Percentiles rank a stretch among this genome's conserved stretches.
Evolutionary conservation across 73 alveolate genomes (phyloP).

Genomic region (Blepharisma japonicum): DNA sequence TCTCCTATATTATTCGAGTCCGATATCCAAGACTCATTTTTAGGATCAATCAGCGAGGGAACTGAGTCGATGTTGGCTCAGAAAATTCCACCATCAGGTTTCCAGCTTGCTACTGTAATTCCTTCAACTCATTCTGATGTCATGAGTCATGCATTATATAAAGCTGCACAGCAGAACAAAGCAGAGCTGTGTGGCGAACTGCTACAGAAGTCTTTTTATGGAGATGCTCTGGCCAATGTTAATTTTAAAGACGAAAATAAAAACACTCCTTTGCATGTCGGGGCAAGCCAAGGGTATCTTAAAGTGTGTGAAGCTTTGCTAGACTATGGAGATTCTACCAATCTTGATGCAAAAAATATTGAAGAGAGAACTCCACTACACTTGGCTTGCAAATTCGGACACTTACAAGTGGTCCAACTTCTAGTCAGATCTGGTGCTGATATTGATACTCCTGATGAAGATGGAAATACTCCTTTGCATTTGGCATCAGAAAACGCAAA

Average conservation of each 20-base stretch:
- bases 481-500: conserved; percentile 32
- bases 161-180: not conserved
- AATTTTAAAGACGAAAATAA: conserved; percentile 38
- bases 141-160: not conserved
- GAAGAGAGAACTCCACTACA: conserved; percentile 42
- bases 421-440: conserved; percentile 22
- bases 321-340: conserved; percentile 19
- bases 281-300: conserved; percentile 8
- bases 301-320: conserved; percentile 28
- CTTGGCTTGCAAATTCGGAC: conserved; percentile 32
- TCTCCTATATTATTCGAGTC: not conserved
- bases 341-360: conserved; percentile 24
- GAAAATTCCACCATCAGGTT: not conserved
- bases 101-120: not conserved
- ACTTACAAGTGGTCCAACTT: conserved; percentile 19
- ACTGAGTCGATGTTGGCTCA: not conserved
- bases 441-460: conserved; percentile 8
- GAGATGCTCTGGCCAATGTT: conserved; percentile 26
- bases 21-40: not conserved
- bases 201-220: not conserved
- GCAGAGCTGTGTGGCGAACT: not conserved
- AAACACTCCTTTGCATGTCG: conserved; percentile 49
- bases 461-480: conserved; percentile 41
- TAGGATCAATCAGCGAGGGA: conserved; percentile 10
- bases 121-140: not conserved